Evolutionary conservation across 371 early-diverging fungal genomes (phyloP).

Genomic region (Haplosporangium sp.): DNA sequence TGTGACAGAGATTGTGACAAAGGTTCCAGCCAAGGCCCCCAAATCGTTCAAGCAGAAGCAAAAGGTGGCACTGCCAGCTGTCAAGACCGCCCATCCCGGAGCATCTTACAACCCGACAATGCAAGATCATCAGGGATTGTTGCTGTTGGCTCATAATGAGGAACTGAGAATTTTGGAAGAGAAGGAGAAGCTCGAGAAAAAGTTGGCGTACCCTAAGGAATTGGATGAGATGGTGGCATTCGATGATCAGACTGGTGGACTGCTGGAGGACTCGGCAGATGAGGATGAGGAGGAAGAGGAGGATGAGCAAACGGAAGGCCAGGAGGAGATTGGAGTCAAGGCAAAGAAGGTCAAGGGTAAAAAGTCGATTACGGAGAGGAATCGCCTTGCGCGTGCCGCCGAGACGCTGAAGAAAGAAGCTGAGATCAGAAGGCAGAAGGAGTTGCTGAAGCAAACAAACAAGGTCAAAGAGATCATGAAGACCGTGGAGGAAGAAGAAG

Average conservation of each 20-base stretch:
- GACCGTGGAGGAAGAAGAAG: slow-evolving; percentile 63
- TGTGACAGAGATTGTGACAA: slow-evolving; percentile 48
- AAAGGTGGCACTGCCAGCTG: slow-evolving; percentile 68
- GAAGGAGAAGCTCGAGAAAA: slow-evolving; percentile 60
- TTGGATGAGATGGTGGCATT: slow-evolving; percentile 47
- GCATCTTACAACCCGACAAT: slow-evolving; percentile 91
- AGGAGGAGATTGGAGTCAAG: slow-evolving; percentile 43
- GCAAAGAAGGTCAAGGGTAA: slow-evolving; percentile 55
- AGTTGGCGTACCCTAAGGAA: slow-evolving; percentile 61
- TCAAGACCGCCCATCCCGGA: slow-evolving; percentile 84
- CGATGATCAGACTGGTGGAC: slow-evolving; percentile 45
- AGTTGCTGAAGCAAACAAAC: slow-evolving; percentile 57
- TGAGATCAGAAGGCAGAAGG: slow-evolving; percentile 59
- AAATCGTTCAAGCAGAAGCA: slow-evolving; percentile 61
- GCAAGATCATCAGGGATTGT: slow-evolving; percentile 78
- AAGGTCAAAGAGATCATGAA: slow-evolving; percentile 67
- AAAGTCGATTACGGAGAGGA: slow-evolving; percentile 58
- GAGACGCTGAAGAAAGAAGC: slow-evolving; percentile 59
- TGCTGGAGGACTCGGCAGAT: slow-evolving; percentile 43
- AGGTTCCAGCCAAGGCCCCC: slow-evolving; percentile 64
- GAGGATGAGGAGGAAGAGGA: slow-evolving; percentile 69
- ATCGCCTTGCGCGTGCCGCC: slow-evolving; percentile 56
- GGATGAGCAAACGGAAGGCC: slow-evolving; percentile 63
- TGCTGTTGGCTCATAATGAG: slow-evolving; percentile 62
- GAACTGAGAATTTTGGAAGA: slow-evolving; percentile 62